Conservation (phyloP, 2,329 filamentous ascomycete species). For the Hysterium pulicare region DNA sequence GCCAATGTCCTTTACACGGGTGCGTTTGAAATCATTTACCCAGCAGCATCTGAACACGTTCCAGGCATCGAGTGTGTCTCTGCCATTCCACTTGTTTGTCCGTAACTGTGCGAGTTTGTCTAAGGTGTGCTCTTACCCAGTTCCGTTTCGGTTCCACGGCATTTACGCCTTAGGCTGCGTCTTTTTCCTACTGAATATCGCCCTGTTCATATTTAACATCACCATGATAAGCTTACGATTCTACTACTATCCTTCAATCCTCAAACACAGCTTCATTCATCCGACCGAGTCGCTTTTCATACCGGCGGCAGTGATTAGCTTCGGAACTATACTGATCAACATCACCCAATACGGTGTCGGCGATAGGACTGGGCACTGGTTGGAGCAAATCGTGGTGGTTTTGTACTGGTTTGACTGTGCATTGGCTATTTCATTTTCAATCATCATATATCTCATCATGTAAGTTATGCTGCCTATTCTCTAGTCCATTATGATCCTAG, state of each 20-base stretch:
- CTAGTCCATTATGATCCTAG: background rate
- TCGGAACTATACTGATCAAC: slow-evolving; percentile 63
- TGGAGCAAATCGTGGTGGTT: slow-evolving; percentile 56
- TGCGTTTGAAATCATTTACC: slow-evolving; percentile 33
- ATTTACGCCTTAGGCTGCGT: slow-evolving; percentile 48
- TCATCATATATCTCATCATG: slow-evolving; percentile 70
- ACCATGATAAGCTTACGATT: slow-evolving; percentile 66
- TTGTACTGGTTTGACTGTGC: slow-evolving; percentile 73
- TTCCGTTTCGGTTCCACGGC: slow-evolving; percentile 43
- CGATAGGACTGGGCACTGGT: slow-evolving; percentile 54
- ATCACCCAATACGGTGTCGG: slow-evolving; percentile 68
- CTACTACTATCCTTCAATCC: slow-evolving; percentile 65
- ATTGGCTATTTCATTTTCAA: slow-evolving; percentile 64
- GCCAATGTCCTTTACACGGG: slow-evolving; percentile 58
- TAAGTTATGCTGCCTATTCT: slow-evolving; percentile 51
- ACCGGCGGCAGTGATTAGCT: slow-evolving; percentile 64
- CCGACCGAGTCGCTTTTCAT: slow-evolving; percentile 77
- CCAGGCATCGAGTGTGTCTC: too few species aligned
- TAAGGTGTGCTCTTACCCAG: slow-evolving; percentile 18
- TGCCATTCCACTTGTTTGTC: too few species aligned
- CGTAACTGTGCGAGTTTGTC: too few species aligned
- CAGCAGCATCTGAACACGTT: too few species aligned
- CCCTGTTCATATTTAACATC: slow-evolving; percentile 69
- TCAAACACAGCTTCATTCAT: slow-evolving; percentile 68
- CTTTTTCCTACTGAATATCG: slow-evolving; percentile 48